phyloP scores from a whole-genome alignment of 2,329 filamentous ascomycete species.

The Knoxdaviesia proteae region DNA sequence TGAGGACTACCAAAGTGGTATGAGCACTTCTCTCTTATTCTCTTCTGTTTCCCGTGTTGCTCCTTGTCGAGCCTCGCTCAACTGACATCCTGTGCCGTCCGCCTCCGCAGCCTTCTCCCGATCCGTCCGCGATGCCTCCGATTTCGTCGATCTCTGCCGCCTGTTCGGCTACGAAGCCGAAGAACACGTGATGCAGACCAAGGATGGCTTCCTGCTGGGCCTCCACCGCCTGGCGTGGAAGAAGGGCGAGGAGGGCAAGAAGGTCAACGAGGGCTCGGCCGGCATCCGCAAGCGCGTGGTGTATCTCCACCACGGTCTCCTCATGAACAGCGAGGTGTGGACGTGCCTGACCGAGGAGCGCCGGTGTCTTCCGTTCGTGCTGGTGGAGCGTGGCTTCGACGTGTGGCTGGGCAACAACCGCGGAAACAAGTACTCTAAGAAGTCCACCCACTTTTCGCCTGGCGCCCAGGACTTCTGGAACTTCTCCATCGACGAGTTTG shows the following conservation, averaged over 20 bases:
- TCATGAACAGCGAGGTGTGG: slow-evolving; percentile 99
- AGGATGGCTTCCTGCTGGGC: slow-evolving; percentile 81
- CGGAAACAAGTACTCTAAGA: slow-evolving; percentile 98
- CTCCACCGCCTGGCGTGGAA: slow-evolving; percentile 71
- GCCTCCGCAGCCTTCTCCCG: slow-evolving; percentile 45
- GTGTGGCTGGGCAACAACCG: slow-evolving; percentile 97
- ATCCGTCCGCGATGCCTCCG: slow-evolving; percentile 67
- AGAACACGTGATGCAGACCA: slow-evolving; percentile 88
- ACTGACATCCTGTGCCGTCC: slow-evolving; percentile 15
- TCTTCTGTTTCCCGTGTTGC: no score
- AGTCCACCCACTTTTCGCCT: slow-evolving; percentile 58
- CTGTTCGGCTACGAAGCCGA: slow-evolving; percentile 85
- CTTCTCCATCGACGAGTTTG: slow-evolving; percentile 96
- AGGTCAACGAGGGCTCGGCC: slow-evolving; percentile 51
- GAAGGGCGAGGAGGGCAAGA: slow-evolving; percentile 58
- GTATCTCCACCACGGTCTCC: slow-evolving; percentile 83
- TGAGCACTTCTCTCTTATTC: no score
- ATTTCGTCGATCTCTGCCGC: slow-evolving; percentile 86
- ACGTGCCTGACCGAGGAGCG: slow-evolving; percentile 76
- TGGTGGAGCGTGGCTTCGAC: slow-evolving; percentile 84
- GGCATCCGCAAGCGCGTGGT: slow-evolving; percentile 65
- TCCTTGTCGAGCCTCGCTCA: no score
- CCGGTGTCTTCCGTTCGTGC: slow-evolving; percentile 67
- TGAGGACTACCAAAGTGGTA: slow-evolving; percentile 16
- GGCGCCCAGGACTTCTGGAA: slow-evolving; percentile 73